phyloP scores from a whole-genome alignment of 2,329 filamentous ascomycete genomes.

The Cytospora schulzeri region DNA sequence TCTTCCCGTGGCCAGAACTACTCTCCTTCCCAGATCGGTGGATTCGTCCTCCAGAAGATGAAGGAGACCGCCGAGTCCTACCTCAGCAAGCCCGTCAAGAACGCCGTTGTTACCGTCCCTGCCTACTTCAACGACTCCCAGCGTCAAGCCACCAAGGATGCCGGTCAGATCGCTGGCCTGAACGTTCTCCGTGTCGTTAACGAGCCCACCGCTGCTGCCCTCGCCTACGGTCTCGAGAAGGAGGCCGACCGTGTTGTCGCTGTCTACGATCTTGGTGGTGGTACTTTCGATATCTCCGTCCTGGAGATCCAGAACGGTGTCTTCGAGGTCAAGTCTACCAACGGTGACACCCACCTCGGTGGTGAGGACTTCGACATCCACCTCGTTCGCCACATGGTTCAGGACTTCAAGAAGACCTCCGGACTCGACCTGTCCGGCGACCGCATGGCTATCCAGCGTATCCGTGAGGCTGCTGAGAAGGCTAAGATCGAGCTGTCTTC shows the following conservation, averaged over 20 bases:
- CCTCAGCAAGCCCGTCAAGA: slow-evolving; percentile 87
- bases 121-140: slow-evolving; percentile 99
- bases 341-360: slow-evolving; percentile 97
- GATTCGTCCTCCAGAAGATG: slow-evolving; percentile 97
- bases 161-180: slow-evolving; percentile 91
- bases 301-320: slow-evolving; percentile 97
- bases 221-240: slow-evolving; percentile 96
- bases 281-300: slow-evolving; percentile 98
- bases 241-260: slow-evolving; percentile 86
- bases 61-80: slow-evolving; percentile 97
- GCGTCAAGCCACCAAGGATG: slow-evolving; percentile 97
- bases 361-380: slow-evolving; percentile 97
- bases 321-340: slow-evolving; percentile 99
- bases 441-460: slow-evolving; percentile 98
- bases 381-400: slow-evolving; percentile 89
- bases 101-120: slow-evolving; percentile 94
- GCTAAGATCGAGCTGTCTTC: slow-evolving; percentile 99
- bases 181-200: slow-evolving; percentile 98
- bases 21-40: slow-evolving; percentile 97
- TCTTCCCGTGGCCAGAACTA: slow-evolving; percentile 92
- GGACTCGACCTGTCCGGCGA: slow-evolving; percentile 87
- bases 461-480: slow-evolving; percentile 98
- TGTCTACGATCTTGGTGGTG: slow-evolving; percentile 97
- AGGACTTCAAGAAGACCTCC: slow-evolving; percentile 96
- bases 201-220: slow-evolving; percentile 93